A percentile compares a stretch with the other conserved stretches of the same genome.
Evolutionary conservation across 768 basidiomycete genomes (phyloP).

Genomic region (Termitomyces sp.): DNA sequence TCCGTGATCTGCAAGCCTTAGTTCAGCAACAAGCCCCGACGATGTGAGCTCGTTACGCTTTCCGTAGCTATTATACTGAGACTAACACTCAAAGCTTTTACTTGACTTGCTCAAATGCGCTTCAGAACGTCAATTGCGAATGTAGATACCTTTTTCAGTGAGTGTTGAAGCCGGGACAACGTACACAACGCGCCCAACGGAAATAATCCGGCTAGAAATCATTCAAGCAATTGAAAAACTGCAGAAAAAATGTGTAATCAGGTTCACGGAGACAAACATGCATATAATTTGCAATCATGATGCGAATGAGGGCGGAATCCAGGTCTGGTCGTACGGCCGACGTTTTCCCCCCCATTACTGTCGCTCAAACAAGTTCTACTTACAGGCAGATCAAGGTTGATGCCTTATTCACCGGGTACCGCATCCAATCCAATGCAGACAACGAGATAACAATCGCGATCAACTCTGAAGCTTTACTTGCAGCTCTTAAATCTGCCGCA

Average conservation of each 20-base stretch:
- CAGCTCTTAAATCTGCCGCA: slow-evolving; percentile 63
- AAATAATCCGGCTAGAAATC: slow-evolving; percentile 42
- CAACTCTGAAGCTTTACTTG: slow-evolving; percentile 66
- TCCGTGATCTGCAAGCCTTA: neutral
- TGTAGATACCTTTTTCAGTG: slow-evolving; percentile 50
- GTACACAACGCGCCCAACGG: neutral
- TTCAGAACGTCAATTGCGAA: slow-evolving; percentile 58
- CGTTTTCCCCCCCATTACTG: neutral
- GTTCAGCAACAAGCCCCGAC: neutral
- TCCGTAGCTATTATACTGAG: neutral
- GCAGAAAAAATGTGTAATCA: slow-evolving; percentile 80
- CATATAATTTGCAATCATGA: slow-evolving; percentile 82
- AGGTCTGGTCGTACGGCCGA: slow-evolving; percentile 62
- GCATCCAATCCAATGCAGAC: slow-evolving; percentile 80
- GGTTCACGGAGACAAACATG: slow-evolving; percentile 68
- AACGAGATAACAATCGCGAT: slow-evolving; percentile 79
- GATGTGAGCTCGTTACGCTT: neutral
- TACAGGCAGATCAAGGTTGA: slow-evolving; percentile 57
- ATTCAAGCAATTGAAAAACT: slow-evolving; percentile 80
- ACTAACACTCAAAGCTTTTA: neutral
- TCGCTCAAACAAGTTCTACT: neutral
- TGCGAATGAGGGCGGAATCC: slow-evolving; percentile 75
- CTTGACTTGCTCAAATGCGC: slow-evolving; percentile 34
- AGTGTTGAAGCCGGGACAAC: slow-evolving; percentile 10
- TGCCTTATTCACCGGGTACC: slow-evolving; percentile 68